Conservation (phyloP, 2,329 filamentous ascomycete genomes). For the Apiospora arundinis region DNA sequence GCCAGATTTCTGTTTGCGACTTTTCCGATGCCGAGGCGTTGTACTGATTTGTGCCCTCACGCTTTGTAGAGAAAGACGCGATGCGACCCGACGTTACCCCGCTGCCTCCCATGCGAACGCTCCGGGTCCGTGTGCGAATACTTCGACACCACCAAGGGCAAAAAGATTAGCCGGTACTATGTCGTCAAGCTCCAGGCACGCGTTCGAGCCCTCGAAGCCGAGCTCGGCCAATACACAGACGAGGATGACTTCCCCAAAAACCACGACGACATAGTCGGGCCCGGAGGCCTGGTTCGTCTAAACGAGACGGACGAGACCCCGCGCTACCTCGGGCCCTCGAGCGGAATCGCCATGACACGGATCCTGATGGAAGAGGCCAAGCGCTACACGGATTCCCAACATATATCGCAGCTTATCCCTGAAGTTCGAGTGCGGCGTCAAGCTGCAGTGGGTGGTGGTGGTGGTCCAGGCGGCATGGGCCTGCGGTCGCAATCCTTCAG, state of each 20-base stretch:
- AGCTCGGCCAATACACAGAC: conserved; percentile 79
- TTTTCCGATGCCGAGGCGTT: not conserved
- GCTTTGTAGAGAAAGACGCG: conserved; percentile 83
- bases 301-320: conserved; percentile 84
- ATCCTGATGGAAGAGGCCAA: conserved; percentile 97
- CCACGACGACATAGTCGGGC: conserved; percentile 84
- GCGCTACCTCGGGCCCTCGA: conserved; percentile 90
- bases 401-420: conserved; percentile 90
- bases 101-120: conserved; percentile 90
- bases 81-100: conserved; percentile 91
- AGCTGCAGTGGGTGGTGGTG: conserved; percentile 39
- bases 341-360: conserved; percentile 92
- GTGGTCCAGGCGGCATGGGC: conserved; percentile 23
- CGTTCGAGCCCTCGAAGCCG: conserved; percentile 80
- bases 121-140: conserved; percentile 94
- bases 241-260: conserved; percentile 75
- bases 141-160: conserved; percentile 86
- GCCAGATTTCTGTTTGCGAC: not conserved
- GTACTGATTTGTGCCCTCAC: conserved; percentile 14
- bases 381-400: conserved; percentile 87
- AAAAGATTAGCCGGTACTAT: conserved; percentile 87
- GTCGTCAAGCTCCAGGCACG: conserved; percentile 90
- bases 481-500: conserved; percentile 71
- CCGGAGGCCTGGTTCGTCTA: conserved; percentile 83
- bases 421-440: conserved; percentile 67